Conservation (phyloP, 2,329 filamentous ascomycete species). For the Waltergamsia citrina region DNA sequence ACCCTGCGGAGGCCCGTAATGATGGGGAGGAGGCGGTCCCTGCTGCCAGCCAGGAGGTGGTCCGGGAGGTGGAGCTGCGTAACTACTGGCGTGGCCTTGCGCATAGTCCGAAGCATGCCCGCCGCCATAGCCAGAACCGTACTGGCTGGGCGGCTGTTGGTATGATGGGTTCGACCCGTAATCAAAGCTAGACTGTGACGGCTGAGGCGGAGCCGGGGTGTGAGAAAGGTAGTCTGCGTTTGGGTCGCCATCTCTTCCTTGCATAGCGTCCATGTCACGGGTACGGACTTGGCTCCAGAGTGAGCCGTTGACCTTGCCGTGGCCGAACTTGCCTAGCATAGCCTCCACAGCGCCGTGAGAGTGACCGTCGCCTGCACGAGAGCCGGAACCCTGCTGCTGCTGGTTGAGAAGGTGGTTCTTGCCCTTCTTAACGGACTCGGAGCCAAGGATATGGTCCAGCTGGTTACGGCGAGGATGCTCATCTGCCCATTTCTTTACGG, state of each 20-base stretch:
- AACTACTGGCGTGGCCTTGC: no score
- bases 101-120: no score
- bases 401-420: conserved; percentile 61
- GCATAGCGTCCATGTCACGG: conserved; percentile 47
- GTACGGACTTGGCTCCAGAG: conserved; percentile 54
- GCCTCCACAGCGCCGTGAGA: conserved; percentile 27
- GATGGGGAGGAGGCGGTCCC: background rate
- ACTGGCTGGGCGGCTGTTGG: conserved; percentile 15
- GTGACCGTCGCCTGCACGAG: conserved; percentile 27
- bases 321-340: conserved; percentile 33
- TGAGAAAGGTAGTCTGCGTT: conserved; percentile 24
- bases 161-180: conserved; percentile 27
- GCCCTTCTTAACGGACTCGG: conserved; percentile 73
- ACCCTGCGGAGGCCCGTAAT: conserved; percentile 9
- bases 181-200: conserved; percentile 23
- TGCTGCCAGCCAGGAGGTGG: conserved; percentile 7
- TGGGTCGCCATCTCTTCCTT: conserved; percentile 32
- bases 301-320: conserved; percentile 48
- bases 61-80: conserved; percentile 12
- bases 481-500: conserved; percentile 73
- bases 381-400: conserved; percentile 16
- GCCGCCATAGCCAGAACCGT: conserved; percentile 23
- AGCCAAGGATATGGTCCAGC: conserved; percentile 68
- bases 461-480: conserved; percentile 56
- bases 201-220: conserved; percentile 27